A percentile compares a stretch with the other conserved stretches of the same genome.
Conservation (phyloP, 768 basidiomycete species). For the Naematelia aurantialba region DNA sequence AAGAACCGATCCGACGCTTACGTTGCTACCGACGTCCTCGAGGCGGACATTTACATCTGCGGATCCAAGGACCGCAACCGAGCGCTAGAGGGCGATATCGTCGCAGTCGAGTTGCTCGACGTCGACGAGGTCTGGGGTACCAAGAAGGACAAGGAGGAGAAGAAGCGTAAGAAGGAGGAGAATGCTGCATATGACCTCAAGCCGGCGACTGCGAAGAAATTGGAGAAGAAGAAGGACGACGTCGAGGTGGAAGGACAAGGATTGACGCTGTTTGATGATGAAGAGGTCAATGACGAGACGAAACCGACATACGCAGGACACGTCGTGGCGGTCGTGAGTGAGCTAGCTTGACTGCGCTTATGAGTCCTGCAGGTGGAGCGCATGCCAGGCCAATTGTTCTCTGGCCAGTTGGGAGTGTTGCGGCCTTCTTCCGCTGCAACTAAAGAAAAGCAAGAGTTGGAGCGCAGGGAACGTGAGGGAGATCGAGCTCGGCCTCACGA, state of each 20-base stretch:
- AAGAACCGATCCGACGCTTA: conserved; percentile 98
- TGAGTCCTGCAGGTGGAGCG: conserved; percentile 64
- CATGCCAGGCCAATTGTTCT: conserved; percentile 98
- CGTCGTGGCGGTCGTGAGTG: conserved; percentile 79
- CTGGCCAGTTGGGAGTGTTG: conserved; percentile 88
- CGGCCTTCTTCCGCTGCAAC: conserved; percentile 95
- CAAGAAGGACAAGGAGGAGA: conserved; percentile 99
- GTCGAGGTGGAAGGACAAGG: conserved; percentile 99
- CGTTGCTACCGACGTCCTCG: conserved; percentile 94
- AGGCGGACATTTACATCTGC: conserved; percentile 98
- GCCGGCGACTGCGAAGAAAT: conserved; percentile 60
- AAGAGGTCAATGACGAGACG: conserved; percentile 97
- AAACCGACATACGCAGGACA: conserved; percentile 98
- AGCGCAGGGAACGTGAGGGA: conserved; percentile 93
- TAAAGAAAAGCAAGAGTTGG: conserved; percentile 97
- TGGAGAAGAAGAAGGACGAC: conserved; percentile 99
- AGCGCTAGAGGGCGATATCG: conserved; percentile 93
- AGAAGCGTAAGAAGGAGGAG: conserved; percentile 99
- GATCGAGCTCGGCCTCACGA: conserved; percentile 64
- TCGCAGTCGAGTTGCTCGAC: conserved; percentile 94
- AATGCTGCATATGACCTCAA: conserved; percentile 84
- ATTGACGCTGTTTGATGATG: conserved; percentile 92
- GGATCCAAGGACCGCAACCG: conserved; percentile 98
- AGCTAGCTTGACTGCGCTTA: not conserved
- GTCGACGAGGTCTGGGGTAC: conserved; percentile 92